Evolutionary conservation across 495 filamentous ascomycete species (phyloP).

Genomic region (Hypoxylon cercidicola): DNA sequence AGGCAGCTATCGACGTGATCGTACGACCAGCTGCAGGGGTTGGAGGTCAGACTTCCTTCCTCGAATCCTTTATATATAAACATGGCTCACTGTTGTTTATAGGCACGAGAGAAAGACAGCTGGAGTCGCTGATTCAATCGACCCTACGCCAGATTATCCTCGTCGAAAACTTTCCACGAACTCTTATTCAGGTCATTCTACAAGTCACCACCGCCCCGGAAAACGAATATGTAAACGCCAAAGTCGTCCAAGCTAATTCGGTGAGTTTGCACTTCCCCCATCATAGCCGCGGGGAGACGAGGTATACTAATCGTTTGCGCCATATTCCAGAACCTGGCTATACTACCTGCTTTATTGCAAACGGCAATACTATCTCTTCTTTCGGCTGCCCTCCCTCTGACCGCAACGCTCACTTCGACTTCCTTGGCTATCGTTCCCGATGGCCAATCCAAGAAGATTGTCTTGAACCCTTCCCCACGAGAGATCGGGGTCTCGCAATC

Average conservation of each 20-base stretch:
- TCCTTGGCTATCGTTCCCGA: constrained; percentile 68
- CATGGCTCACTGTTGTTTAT: constrained; percentile 51
- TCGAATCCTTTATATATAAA: constrained; percentile 42
- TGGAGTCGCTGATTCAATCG: constrained; percentile 75
- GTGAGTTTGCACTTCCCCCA: constrained; percentile 47
- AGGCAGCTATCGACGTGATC: constrained; percentile 89
- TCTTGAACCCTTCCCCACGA: constrained; percentile 65
- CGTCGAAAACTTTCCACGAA: constrained; percentile 73
- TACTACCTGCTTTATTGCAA: constrained; percentile 81
- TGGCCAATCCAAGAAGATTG: constrained; percentile 54
- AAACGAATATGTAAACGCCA: constrained; percentile 63
- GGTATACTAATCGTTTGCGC: constrained; percentile 33
- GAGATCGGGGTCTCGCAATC: constrained; percentile 69
- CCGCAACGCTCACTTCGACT: constrained; percentile 72
- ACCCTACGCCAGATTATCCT: constrained; percentile 76
- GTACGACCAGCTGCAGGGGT: constrained; percentile 86
- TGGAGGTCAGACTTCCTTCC: constrained; percentile 69
- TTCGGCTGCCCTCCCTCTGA: constrained; percentile 78
- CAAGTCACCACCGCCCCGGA: constrained; percentile 69
- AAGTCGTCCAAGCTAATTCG: constrained; percentile 60
- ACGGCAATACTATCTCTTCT: constrained; percentile 77
- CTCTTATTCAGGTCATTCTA: constrained; percentile 71
- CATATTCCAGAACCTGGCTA: constrained; percentile 69
- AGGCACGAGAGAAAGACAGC: constrained; percentile 76
- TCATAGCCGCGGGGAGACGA: neutral